Conservation (phyloP, 768 basidiomycete genomes). For the Panaeolus cyanescens region DNA sequence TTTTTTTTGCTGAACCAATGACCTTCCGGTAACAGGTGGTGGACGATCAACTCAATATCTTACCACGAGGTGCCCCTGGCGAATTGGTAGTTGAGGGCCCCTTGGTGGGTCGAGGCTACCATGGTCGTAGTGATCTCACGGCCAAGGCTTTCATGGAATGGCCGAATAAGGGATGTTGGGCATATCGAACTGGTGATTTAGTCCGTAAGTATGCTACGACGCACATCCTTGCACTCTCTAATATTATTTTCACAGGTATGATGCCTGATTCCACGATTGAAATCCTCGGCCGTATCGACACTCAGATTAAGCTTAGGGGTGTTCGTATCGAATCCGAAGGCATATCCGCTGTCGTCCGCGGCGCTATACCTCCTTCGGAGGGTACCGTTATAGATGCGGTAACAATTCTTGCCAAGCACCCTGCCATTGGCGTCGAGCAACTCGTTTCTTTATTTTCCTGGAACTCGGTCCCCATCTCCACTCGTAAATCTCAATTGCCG, state of each 20-base stretch:
- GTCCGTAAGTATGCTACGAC: constrained; percentile 29
- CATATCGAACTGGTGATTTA: constrained; percentile 53
- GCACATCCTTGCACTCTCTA: not conserved
- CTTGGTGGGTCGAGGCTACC: constrained; percentile 51
- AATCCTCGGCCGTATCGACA: constrained; percentile 52
- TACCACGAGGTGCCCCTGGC: constrained; percentile 45
- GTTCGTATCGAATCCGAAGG: constrained; percentile 58
- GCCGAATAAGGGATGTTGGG: constrained; percentile 39
- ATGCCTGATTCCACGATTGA: constrained; percentile 49
- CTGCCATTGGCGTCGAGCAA: constrained; percentile 43
- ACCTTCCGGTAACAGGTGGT: constrained; percentile 39
- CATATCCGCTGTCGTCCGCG: constrained; percentile 45
- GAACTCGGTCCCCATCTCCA: constrained; percentile 37
- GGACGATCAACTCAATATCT: constrained; percentile 39
- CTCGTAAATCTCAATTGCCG: constrained; percentile 32
- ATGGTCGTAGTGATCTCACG: constrained; percentile 44
- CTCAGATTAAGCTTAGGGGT: constrained; percentile 53
- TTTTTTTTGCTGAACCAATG: constrained; percentile 2
- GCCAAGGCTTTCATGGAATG: constrained; percentile 47
- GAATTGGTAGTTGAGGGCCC: constrained; percentile 54
- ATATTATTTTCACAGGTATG: constrained; percentile 35
- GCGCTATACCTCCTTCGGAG: constrained; percentile 23
- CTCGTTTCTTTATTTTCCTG: constrained; percentile 49
- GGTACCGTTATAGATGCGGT: constrained; percentile 34
- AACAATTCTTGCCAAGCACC: constrained; percentile 45